Conservation (phyloP, 495 filamentous ascomycete genomes). For the Neurospora sp. region DNA sequence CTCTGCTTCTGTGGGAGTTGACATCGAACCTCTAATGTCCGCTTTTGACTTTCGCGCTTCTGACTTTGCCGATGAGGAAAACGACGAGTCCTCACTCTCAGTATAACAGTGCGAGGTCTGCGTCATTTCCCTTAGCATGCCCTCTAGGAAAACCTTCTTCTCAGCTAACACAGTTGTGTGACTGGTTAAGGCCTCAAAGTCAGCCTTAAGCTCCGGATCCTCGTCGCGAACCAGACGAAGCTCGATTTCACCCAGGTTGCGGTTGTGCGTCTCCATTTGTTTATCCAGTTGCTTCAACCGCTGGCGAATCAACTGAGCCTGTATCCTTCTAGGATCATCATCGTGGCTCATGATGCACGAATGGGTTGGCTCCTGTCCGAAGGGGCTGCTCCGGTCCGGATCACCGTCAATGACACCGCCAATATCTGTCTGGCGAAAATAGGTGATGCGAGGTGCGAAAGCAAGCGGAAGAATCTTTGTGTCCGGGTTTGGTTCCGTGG, state of each 20-base stretch:
- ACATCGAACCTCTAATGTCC: constrained; percentile 22
- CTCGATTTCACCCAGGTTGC: constrained; percentile 55
- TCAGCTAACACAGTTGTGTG: constrained; percentile 60
- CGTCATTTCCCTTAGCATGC: constrained; percentile 57
- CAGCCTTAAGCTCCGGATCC: constrained; percentile 42
- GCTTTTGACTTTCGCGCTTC: constrained; percentile 12
- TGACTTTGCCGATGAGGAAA: not conserved
- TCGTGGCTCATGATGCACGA: constrained; percentile 90
- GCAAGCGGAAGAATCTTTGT: constrained; percentile 89
- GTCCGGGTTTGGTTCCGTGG: constrained; percentile 80
- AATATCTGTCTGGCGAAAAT: constrained; percentile 96
- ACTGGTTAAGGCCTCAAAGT: constrained; percentile 58
- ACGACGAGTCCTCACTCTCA: constrained; percentile 7
- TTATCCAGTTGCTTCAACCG: constrained; percentile 67
- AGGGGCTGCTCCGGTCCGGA: constrained; percentile 65
- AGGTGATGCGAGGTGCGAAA: constrained; percentile 88
- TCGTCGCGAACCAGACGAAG: constrained; percentile 47
- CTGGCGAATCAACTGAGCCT: constrained; percentile 71
- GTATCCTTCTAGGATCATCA: constrained; percentile 84
- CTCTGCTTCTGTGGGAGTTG: constrained; percentile 47
- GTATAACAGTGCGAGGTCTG: constrained; percentile 10
- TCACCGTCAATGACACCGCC: constrained; percentile 55
- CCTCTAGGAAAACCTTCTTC: constrained; percentile 67
- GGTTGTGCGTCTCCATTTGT: constrained; percentile 64
- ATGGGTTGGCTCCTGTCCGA: constrained; percentile 87